Percentiles rank a stretch among this genome's conserved stretches.
These are phyloP conservation scores for Yarrowia porcina DNA, from an alignment of 805 yeast genomes.

Conservation along the genomic window DNA sequence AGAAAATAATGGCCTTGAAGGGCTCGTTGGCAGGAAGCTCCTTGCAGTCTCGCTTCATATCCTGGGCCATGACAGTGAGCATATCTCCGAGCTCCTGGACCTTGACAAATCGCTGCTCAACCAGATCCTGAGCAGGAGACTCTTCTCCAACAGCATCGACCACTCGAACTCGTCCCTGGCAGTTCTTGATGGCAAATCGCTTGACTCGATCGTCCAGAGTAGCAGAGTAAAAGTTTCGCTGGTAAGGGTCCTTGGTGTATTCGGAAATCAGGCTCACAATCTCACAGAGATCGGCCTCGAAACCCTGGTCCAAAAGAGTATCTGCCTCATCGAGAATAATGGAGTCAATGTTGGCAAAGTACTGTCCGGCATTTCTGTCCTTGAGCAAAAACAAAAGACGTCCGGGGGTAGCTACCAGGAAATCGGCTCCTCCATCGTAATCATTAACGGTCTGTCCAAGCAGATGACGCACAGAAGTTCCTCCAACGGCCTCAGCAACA, in stretches of 20 bases:
- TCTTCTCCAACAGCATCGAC: conserved; percentile 75
- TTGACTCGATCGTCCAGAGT: conserved; percentile 72
- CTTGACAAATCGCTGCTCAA: conserved; percentile 61
- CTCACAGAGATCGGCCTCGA: conserved; percentile 59
- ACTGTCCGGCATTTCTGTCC: conserved; percentile 43
- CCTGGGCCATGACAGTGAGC: conserved; percentile 52
- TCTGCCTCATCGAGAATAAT: conserved; percentile 91
- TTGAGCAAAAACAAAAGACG: conserved; percentile 65
- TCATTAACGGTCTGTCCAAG: conserved; percentile 35
- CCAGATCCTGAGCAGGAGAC: conserved; percentile 74
- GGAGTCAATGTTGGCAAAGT: conserved; percentile 55
- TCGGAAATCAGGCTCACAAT: conserved; percentile 52
- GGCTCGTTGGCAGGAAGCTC: conserved; percentile 28
- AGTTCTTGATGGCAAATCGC: conserved; percentile 54
- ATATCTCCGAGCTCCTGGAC: conserved; percentile 57
- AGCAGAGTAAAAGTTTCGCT: conserved; percentile 81
- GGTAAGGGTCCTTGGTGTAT: conserved; percentile 40
- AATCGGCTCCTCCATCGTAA: conserved; percentile 46
- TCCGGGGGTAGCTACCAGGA: conserved; percentile 88
- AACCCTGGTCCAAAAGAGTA: conserved; percentile 76
- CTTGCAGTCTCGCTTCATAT: conserved; percentile 41
- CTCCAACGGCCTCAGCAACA: conserved; percentile 65
- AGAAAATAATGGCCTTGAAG: conserved; percentile 78
- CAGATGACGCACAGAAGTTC: conserved; percentile 41
- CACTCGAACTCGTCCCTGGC: conserved; percentile 38